Conservation (phyloP, 1,139 yeast genomes). For the Kodamaea fungicola region DNA sequence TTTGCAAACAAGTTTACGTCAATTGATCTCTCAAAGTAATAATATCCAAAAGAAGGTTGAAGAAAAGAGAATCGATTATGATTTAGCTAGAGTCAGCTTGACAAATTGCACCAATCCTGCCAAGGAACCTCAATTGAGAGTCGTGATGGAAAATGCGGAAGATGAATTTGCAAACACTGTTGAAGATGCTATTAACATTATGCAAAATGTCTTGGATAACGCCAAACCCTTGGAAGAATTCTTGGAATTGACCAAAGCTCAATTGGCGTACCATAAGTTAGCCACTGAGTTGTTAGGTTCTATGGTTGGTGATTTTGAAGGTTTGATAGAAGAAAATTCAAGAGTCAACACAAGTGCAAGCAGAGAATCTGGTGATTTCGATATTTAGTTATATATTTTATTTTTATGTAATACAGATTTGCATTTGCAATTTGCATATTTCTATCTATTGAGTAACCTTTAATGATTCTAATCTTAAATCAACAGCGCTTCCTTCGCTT, state of each 20-base stretch:
- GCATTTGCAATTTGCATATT: background rate
- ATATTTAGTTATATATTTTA: conserved; percentile 23
- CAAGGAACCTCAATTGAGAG: conserved; percentile 71
- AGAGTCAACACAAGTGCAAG: conserved; percentile 16
- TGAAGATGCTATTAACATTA: conserved; percentile 80
- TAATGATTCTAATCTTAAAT: conserved; percentile 36
- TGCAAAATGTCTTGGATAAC: conserved; percentile 77
- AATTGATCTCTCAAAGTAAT: conserved; percentile 62
- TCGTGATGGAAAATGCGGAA: conserved; percentile 79
- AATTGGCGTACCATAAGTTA: conserved; percentile 76
- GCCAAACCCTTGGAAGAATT: conserved; percentile 72
- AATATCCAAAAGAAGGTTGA: conserved; percentile 75
- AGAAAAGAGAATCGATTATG: conserved; percentile 75
- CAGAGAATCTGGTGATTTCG: conserved; percentile 45
- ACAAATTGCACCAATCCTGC: conserved; percentile 69
- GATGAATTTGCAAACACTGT: conserved; percentile 90
- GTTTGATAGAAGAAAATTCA: conserved; percentile 48
- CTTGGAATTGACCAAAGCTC: conserved; percentile 72
- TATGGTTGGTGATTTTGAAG: conserved; percentile 64
- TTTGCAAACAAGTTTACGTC: conserved; percentile 60
- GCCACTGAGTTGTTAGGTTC: conserved; percentile 68
- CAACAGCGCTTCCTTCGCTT: conserved; percentile 25
- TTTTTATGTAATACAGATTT: background rate
- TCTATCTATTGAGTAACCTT: conserved; percentile 8
- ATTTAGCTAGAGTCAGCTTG: conserved; percentile 66